Evolutionary conservation across 805 yeast species (phyloP), one percentile per base, ranked within the genome.

Genomic region (Saccharomycopsis capsularis): DNA sequence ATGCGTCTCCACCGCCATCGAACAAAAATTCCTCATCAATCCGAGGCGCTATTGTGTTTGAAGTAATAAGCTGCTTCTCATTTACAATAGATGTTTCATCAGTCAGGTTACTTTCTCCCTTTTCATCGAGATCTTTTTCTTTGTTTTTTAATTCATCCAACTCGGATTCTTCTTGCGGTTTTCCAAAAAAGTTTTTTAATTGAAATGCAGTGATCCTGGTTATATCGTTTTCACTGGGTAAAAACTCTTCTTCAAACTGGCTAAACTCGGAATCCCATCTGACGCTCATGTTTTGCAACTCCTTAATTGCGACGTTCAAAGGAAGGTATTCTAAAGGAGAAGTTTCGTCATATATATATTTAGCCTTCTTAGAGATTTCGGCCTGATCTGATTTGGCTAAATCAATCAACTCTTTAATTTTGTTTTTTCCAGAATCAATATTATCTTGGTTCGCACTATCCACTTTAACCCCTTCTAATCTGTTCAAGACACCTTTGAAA

Each of bases 171-270:
- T 42, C 44, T 27, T 16, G 40, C 3, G 47, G 48, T 27, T 50
- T 47, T 25, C 44, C 44, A 42, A 53, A 53, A 32, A 53, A 50
- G 19, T 50, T 53, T 34, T 35, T 47, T 25, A 53, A 45, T 25
- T 53, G 56, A 23, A 53, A 46, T 16, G 54, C 56, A 27, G 99
- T 90, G 40, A 93, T 85, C 54, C 87, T 74, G 3, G 95, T 81
- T 56, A 93, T 85, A 71, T 93, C 99, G 59, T 82, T 86, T 63
- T 93, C 98, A 6, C 95, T 80, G 1, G 98, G 98, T 52, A 91
- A 73, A 60, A 76, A 93, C 19, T 73, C 73, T 40, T 74, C 74
- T 52, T 86, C 97, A 66, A 93, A 91, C 5, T 78, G 84, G 34
- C 78, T 74, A 58, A 93, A 89, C 50, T 83, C 95, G 21, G 65